Conservation (phyloP, 2,329 filamentous ascomycete species). For the Metarhizium album region DNA sequence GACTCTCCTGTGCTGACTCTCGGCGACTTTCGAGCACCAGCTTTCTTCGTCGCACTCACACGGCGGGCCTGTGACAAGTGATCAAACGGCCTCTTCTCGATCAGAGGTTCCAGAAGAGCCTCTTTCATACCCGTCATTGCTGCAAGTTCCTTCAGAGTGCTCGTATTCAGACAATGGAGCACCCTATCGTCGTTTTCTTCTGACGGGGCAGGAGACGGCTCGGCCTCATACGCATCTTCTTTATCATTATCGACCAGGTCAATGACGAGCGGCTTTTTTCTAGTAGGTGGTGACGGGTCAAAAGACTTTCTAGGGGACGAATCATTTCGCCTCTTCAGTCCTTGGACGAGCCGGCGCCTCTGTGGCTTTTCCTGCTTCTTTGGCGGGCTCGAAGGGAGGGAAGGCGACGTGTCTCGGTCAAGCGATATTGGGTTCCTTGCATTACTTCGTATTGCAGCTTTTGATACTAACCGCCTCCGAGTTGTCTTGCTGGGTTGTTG, state of each 20-base stretch:
- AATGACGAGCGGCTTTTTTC: constrained; percentile 24
- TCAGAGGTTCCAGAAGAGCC: constrained; percentile 55
- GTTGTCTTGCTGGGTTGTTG: constrained; percentile 10
- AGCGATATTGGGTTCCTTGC: constrained; percentile 6
- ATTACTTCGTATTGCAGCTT: constrained; percentile 15
- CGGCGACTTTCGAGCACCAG: constrained; percentile 33
- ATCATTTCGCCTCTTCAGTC: constrained; percentile 17
- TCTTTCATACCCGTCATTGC: constrained; percentile 71
- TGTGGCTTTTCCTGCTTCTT: constrained; percentile 12
- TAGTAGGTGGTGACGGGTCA: constrained; percentile 17
- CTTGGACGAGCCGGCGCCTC: constrained; percentile 26
- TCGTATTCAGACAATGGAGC: constrained; percentile 74
- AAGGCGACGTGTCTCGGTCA: constrained; percentile 11
- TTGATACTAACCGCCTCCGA: constrained; percentile 21
- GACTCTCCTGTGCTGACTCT: constrained; percentile 41
- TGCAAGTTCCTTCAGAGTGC: constrained; percentile 61
- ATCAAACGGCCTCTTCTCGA: constrained; percentile 65
- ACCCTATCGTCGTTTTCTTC: constrained; percentile 36
- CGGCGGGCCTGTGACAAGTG: constrained; percentile 53
- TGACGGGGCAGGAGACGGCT: constrained; percentile 17
- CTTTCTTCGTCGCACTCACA: constrained; percentile 45
- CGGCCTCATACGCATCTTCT: constrained; percentile 29
- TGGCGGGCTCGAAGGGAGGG: constrained; percentile 18
- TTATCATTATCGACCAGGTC: constrained; percentile 29
- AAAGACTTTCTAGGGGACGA: constrained; percentile 14